Conservation (phyloP, 1,139 yeast genomes). For the Candida sojae region DNA sequence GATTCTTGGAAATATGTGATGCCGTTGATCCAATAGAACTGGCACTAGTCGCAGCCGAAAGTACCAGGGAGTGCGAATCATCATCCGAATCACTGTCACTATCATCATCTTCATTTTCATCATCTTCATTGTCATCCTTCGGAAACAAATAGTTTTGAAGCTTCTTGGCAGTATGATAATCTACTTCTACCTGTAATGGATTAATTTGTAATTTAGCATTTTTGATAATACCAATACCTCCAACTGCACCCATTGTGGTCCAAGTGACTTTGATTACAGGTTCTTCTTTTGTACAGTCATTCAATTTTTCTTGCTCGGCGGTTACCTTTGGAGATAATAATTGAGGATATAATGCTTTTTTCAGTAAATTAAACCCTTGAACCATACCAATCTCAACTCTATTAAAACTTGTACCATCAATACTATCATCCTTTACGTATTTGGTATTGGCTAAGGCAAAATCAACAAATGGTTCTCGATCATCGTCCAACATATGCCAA, state of each 20-base stretch:
- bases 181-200: constrained; percentile 75
- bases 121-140: constrained; percentile 24
- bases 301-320: constrained; percentile 9
- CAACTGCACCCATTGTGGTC: constrained; percentile 78
- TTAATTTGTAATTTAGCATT: constrained; percentile 53
- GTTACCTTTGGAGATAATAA: constrained; percentile 57
- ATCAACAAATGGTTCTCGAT: constrained; percentile 68
- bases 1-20: constrained; percentile 14
- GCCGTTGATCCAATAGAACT: background rate
- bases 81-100: constrained; percentile 5
- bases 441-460: constrained; percentile 65
- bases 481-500: constrained; percentile 67
- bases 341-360: constrained; percentile 68
- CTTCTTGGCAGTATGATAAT: constrained; percentile 63
- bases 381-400: constrained; percentile 60
- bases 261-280: constrained; percentile 62
- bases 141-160: constrained; percentile 71
- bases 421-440: constrained; percentile 59
- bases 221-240: constrained; percentile 71
- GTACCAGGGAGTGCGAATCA: background rate
- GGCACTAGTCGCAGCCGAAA: constrained; percentile 5
- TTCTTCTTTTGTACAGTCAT: constrained; percentile 8
- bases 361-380: constrained; percentile 70
- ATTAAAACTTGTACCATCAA: constrained; percentile 60
- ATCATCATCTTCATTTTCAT: constrained; percentile 4